Evolutionary conservation across 192 early-diverging fungal species (phyloP), one percentile per base, ranked within the genome.

Genomic region (Rhizoclosmatium globosum): DNA sequence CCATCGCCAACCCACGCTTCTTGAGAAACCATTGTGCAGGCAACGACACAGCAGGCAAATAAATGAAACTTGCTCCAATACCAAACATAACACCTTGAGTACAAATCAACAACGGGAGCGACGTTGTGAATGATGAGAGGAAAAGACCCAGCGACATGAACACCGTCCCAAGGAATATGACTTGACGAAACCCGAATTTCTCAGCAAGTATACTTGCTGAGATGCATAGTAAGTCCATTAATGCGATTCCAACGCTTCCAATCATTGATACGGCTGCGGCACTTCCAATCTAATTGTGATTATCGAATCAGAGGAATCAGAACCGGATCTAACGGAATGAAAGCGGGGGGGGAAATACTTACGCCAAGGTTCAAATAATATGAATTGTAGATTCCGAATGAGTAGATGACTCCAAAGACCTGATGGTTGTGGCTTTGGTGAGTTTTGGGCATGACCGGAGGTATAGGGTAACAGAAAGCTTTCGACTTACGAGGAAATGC

Each of bases 21-120:
- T 86, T 87, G 58, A 81, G 73, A 75, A 94, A 94, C 89, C 90
- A 96, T 75, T 94, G 91, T 2, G 89, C 77, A 3, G 91, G 86
- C 3, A 93, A 86, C 17, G 87, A 85, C 48, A 93, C 85, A 43
- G 86, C 88, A 0, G 93, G 92, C 15, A 92, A 88, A 48, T 89
- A 91, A 17, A 92, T 67, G 48, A 96, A 83, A 4, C 88, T 87
- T 17, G 86, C 83, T 6, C 93, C 94, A 38, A 93, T 74, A 2
- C 95, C 95, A 81, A 92, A 91, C 76, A 96, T 61, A 3, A 95
- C 68, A 4, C 92, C 92, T 79, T 73, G 81, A 21, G 71, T 45
- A 46, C 48, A 21, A 67, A 46, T 59, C 42, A 74, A 53, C 3
- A 44, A 43, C 1, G 72, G 58, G 31, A 45, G 61, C n/a, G 72